Conservation (phyloP, 139 green algal species). For the Chlorella sp. region DNA sequence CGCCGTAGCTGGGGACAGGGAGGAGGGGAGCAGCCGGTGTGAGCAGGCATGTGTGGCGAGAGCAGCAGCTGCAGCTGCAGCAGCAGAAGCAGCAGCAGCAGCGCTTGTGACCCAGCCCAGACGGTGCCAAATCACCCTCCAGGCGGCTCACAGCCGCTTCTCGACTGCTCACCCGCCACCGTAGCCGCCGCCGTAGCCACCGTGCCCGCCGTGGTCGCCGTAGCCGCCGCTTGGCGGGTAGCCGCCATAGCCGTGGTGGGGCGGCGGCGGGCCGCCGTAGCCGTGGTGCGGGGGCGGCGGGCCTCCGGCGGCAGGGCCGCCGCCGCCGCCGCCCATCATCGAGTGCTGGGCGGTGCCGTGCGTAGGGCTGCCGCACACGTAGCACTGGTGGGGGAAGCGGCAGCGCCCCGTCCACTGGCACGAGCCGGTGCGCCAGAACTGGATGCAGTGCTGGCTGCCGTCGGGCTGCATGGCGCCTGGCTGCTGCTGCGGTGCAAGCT, state of each 20-base stretch:
- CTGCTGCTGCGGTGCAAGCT: neutral
- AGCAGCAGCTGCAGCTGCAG: neutral
- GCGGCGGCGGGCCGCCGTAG: constrained; percentile 1
- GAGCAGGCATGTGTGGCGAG: neutral
- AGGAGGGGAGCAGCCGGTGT: neutral
- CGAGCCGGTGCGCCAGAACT: constrained; percentile 25
- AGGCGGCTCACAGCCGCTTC: too few species aligned
- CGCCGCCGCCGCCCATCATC: neutral
- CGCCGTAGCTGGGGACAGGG: neutral
- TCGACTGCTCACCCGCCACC: too few species aligned
- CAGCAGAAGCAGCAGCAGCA: too few species aligned
- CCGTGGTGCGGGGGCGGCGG: too few species aligned
- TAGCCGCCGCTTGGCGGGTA: neutral
- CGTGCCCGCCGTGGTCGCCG: neutral
- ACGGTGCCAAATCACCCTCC: too few species aligned
- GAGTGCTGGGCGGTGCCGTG: constrained; percentile 34
- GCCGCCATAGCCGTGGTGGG: neutral
- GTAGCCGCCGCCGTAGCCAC: neutral
- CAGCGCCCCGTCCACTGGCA: constrained; percentile 36
- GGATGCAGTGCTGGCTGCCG: constrained; percentile 34
- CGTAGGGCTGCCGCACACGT: constrained; percentile 15
- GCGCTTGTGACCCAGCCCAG: too few species aligned
- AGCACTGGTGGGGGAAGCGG: constrained; percentile 39
- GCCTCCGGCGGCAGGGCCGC: neutral
- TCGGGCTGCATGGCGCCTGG: neutral